A percentile compares a stretch with the other conserved stretches of the same genome.
Conservation (phyloP, 2,329 filamentous ascomycete species). For the Cephalotrichum gorgonifer region DNA sequence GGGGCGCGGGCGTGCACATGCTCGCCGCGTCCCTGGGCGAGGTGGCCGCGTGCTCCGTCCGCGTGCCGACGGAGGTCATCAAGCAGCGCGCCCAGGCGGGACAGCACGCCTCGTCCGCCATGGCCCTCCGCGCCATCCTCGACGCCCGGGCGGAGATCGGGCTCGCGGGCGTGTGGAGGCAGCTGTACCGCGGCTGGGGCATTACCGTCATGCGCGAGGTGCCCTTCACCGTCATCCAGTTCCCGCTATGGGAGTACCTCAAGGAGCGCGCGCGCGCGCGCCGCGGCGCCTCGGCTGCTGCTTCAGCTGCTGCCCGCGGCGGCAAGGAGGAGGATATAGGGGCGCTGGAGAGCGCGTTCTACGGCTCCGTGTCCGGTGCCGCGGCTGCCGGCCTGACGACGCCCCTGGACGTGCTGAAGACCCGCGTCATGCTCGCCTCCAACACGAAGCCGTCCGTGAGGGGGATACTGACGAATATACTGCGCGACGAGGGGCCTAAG, state of each 20-base stretch:
- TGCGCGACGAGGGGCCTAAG: slow-evolving; percentile 49
- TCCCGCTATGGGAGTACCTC: slow-evolving; percentile 91
- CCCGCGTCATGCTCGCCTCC: slow-evolving; percentile 76
- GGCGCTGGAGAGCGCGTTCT: slow-evolving; percentile 70
- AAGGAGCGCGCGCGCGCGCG: slow-evolving; percentile 55
- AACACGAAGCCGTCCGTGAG: slow-evolving; percentile 51
- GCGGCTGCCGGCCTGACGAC: slow-evolving; percentile 84
- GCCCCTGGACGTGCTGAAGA: slow-evolving; percentile 93
- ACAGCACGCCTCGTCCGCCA: slow-evolving; percentile 59
- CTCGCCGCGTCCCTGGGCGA: slow-evolving; percentile 77
- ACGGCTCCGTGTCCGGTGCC: slow-evolving; percentile 74
- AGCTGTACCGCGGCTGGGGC: slow-evolving; percentile 84
- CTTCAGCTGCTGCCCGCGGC: slow-evolving; percentile 1
- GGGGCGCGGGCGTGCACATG: slow-evolving; percentile 56
- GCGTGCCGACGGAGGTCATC: slow-evolving; percentile 92
- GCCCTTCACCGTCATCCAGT: slow-evolving; percentile 94
- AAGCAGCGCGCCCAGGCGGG: slow-evolving; percentile 94
- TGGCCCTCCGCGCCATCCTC: slow-evolving; percentile 62
- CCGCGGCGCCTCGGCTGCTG: slow-evolving; percentile 7
- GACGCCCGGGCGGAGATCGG: slow-evolving; percentile 31
- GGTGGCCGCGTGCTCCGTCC: slow-evolving; percentile 80
- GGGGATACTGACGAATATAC: slow-evolving; percentile 53
- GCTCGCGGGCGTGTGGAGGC: slow-evolving; percentile 55
- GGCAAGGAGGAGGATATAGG: slow-evolving; percentile 36
- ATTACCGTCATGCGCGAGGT: slow-evolving; percentile 95